Evolutionary conservation across 2,329 filamentous ascomycete genomes (phyloP).

Genomic region (Penicillium corylophilum): DNA sequence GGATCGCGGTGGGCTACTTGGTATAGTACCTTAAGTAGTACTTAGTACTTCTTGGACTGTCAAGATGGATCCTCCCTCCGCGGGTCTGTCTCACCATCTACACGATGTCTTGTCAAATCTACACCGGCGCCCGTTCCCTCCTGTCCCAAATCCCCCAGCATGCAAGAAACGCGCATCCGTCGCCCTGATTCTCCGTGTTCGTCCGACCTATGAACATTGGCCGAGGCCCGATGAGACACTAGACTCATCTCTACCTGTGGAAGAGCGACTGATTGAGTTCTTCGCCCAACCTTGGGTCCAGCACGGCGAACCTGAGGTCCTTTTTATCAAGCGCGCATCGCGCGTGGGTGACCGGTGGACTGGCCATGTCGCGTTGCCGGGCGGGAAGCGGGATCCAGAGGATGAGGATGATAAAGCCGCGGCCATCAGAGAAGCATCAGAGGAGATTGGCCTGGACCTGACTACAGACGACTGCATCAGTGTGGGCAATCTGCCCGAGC

Average conservation of each 20-base stretch:
- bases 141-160: slow-evolving; percentile 46
- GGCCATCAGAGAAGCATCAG: slow-evolving; percentile 62
- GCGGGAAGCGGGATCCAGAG: slow-evolving; percentile 64
- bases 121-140: slow-evolving; percentile 40
- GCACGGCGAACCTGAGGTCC: slow-evolving; percentile 64
- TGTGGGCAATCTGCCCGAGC: slow-evolving; percentile 64
- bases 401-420: slow-evolving; percentile 63
- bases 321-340: slow-evolving; percentile 69
- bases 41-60: not conserved
- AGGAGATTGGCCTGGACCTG: slow-evolving; percentile 66
- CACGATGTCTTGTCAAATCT: slow-evolving; percentile 34
- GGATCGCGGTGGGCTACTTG: not conserved
- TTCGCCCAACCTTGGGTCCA: slow-evolving; percentile 65
- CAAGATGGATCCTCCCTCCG: not conserved
- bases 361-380: slow-evolving; percentile 66
- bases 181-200: slow-evolving; percentile 62
- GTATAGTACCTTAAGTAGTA: not conserved
- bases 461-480: slow-evolving; percentile 46
- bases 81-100: slow-evolving; percentile 27
- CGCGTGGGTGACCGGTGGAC: slow-evolving; percentile 68
- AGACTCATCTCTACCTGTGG: slow-evolving; percentile 24
- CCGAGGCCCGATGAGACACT: slow-evolving; percentile 35
- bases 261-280: slow-evolving; percentile 55
- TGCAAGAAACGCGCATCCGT: slow-evolving; percentile 64
- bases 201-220: slow-evolving; percentile 57